phyloP scores from a whole-genome alignment of 768 basidiomycete genomes.

The Lactarius hatsudake region DNA sequence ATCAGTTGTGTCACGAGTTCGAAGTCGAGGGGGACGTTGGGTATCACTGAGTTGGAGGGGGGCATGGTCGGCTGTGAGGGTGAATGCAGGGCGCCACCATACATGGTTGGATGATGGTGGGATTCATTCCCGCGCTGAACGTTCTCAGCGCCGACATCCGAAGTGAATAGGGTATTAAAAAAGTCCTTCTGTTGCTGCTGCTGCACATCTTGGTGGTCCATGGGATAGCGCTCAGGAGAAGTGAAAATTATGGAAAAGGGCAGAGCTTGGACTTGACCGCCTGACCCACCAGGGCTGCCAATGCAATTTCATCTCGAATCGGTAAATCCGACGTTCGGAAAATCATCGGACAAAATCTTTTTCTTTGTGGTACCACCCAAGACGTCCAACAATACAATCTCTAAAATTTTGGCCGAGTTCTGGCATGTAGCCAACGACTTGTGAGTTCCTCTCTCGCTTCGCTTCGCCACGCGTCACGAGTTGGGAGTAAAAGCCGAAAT shows the following conservation, averaged over 20 bases:
- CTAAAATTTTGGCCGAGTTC: neutral
- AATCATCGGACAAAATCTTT: slow-evolving; percentile 6
- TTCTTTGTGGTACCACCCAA: neutral
- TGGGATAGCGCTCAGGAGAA: slow-evolving; percentile 1
- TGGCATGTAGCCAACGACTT: neutral
- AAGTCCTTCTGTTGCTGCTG: slow-evolving; percentile 31
- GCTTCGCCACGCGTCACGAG: neutral
- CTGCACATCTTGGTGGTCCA: slow-evolving; percentile 24
- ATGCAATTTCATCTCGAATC: slow-evolving; percentile 7
- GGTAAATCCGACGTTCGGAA: slow-evolving; percentile 15
- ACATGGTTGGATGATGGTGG: slow-evolving; percentile 23
- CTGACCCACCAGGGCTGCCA: slow-evolving; percentile 5
- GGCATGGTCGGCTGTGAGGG: slow-evolving; percentile 24
- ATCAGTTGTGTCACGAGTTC: slow-evolving; percentile 52
- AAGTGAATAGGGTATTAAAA: slow-evolving; percentile 32
- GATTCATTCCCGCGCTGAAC: slow-evolving; percentile 26
- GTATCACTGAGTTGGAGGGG: slow-evolving; percentile 23
- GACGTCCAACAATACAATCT: neutral
- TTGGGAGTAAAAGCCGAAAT: neutral
- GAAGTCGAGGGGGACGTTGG: slow-evolving; percentile 39
- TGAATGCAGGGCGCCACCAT: slow-evolving; percentile 24
- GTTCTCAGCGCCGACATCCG: slow-evolving; percentile 25
- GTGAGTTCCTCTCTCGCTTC: neutral
- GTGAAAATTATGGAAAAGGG: neutral
- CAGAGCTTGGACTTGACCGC: neutral